Evolutionary conservation across 495 filamentous ascomycete species (phyloP).

Genomic region (Neurospora sp.): DNA sequence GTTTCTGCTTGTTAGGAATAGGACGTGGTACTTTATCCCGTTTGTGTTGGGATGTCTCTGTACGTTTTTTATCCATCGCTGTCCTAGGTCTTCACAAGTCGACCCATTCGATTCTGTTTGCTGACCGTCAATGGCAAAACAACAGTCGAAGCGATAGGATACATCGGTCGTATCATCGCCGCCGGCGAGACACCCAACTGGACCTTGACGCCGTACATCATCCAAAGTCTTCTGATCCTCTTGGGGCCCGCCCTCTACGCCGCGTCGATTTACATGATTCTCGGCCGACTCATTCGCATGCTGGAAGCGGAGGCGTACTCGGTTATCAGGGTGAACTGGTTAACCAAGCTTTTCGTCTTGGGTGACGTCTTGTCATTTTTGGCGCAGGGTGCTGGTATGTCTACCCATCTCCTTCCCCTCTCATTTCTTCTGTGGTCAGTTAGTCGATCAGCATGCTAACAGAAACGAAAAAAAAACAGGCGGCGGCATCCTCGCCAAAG

Average conservation of each 20-base stretch:
- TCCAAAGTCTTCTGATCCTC: constrained; percentile 25
- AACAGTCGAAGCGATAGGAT: constrained; percentile 50
- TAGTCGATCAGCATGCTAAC: background rate
- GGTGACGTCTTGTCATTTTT: constrained; percentile 36
- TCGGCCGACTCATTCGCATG: constrained; percentile 36
- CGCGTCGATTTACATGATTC: constrained; percentile 49
- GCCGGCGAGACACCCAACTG: constrained; percentile 21
- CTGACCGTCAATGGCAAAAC: background rate
- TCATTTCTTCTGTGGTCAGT: too few species aligned
- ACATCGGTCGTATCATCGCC: constrained; percentile 40
- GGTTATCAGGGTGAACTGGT: constrained; percentile 30
- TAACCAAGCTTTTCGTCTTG: constrained; percentile 39
- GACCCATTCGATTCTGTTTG: background rate
- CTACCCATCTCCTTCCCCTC: background rate
- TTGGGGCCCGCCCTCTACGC: constrained; percentile 33
- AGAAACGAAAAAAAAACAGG: background rate
- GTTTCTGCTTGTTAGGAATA: constrained; percentile 35
- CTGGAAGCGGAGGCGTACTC: constrained; percentile 30
- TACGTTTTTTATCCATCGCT: constrained; percentile 21
- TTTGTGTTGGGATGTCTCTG: constrained; percentile 48
- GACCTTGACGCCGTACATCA: constrained; percentile 29
- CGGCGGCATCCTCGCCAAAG: constrained; percentile 27
- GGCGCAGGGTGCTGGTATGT: constrained; percentile 21
- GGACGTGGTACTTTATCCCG: constrained; percentile 53
- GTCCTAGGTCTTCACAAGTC: too few species aligned